Conservation (phyloP, 257 asterid genomes). For the Gentiana macrophylla region DNA sequence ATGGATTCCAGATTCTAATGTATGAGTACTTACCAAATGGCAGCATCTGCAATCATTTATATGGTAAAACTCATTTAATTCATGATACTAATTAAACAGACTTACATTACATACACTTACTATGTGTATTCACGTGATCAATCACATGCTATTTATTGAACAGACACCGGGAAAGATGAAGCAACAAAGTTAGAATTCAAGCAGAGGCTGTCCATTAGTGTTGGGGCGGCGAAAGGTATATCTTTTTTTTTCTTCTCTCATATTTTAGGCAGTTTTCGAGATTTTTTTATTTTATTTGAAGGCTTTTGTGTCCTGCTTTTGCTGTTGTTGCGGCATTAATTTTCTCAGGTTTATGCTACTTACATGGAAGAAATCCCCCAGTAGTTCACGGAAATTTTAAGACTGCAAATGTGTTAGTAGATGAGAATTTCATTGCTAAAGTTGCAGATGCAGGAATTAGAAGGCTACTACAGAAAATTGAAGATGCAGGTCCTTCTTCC, state of each 20-base stretch:
- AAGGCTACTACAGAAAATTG: conserved; percentile 30
- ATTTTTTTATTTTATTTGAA: not conserved
- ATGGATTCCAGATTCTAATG: conserved; percentile 55
- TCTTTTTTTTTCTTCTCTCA: not conserved
- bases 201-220: conserved; percentile 61
- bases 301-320: no score
- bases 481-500: conserved; percentile 38
- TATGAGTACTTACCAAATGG: conserved; percentile 64
- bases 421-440: conserved; percentile 63
- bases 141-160: not conserved
- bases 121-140: not conserved
- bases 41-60: conserved; percentile 49
- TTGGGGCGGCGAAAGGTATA: conserved; percentile 72
- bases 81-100: not conserved
- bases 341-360: conserved; percentile 49
- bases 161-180: conserved; percentile 28
- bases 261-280: not conserved
- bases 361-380: conserved; percentile 51
- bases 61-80: conserved; percentile 29
- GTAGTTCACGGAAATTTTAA: conserved; percentile 48
- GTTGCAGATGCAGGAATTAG: conserved; percentile 64
- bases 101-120: not conserved
- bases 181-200: conserved; percentile 57
- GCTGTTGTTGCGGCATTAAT: no score
- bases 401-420: conserved; percentile 71